phyloP scores from a whole-genome alignment of 2,329 filamentous ascomycete species.

The Colletotrichum lindemuthianum region DNA sequence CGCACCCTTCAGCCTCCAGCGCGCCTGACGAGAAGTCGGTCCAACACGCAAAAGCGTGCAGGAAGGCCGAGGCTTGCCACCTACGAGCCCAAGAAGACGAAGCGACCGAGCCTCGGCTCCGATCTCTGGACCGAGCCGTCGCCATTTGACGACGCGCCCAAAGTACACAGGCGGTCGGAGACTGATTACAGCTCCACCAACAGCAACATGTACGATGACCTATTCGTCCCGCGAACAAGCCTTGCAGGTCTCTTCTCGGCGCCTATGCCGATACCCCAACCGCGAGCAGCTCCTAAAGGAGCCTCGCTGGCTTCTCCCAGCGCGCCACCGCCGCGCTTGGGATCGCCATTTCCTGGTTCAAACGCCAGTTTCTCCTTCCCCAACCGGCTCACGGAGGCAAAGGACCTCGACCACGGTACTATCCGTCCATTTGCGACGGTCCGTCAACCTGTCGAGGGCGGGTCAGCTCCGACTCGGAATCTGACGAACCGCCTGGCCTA shows the following conservation, averaged over 20 bases:
- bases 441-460: slow-evolving; percentile 55
- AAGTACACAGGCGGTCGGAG: slow-evolving; percentile 37
- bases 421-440: slow-evolving; percentile 67
- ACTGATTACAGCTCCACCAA: slow-evolving; percentile 48
- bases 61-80: slow-evolving; percentile 55
- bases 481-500: slow-evolving; percentile 65
- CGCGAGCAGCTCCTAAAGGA: slow-evolving; percentile 7
- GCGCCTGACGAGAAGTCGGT: slow-evolving; percentile 59
- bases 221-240: slow-evolving; percentile 54
- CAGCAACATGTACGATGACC: slow-evolving; percentile 47
- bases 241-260: slow-evolving; percentile 51
- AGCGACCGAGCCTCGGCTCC: slow-evolving; percentile 64
- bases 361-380: slow-evolving; percentile 68
- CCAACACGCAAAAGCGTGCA: slow-evolving; percentile 63
- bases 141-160: slow-evolving; percentile 38
- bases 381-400: slow-evolving; percentile 62
- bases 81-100: slow-evolving; percentile 58
- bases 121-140: slow-evolving; percentile 64
- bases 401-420: slow-evolving; percentile 55
- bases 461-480: slow-evolving; percentile 51
- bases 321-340: slow-evolving; percentile 59
- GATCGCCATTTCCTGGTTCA: slow-evolving; percentile 66
- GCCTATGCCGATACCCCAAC: slow-evolving; percentile 22
- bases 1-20: slow-evolving; percentile 64
- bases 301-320: slow-evolving; percentile 41